Conservation (phyloP, 1,139 yeast species). For the Arxiozyma bovina region DNA sequence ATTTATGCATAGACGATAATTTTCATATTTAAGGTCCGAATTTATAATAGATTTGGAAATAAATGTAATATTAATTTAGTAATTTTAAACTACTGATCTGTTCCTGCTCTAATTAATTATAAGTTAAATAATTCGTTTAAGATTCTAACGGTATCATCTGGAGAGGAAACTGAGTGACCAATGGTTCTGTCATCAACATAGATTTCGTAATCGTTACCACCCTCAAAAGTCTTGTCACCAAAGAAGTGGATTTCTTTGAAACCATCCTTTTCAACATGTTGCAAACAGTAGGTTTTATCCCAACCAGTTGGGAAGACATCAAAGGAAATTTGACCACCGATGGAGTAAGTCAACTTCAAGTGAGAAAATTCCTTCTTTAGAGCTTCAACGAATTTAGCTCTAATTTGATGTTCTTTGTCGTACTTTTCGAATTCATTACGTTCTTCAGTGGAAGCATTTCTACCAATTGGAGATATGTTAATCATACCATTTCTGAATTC, state of each 20-base stretch:
- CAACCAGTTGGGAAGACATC: conserved; percentile 99
- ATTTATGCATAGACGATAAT: background rate
- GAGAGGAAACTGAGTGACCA: conserved; percentile 87
- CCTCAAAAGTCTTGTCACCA: conserved; percentile 95
- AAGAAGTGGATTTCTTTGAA: conserved; percentile 90
- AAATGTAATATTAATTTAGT: too few species aligned
- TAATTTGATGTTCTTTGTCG: conserved; percentile 70
- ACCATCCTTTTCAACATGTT: conserved; percentile 78
- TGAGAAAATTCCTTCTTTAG: conserved; percentile 76
- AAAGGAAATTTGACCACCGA: conserved; percentile 98
- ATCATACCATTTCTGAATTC: conserved; percentile 99
- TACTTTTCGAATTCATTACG: conserved; percentile 83
- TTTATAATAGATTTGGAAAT: too few species aligned
- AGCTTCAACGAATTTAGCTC: conserved; percentile 76
- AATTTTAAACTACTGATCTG: background rate
- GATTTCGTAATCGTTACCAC: conserved; percentile 98
- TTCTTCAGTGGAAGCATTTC: conserved; percentile 92
- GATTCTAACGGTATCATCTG: conserved; percentile 78
- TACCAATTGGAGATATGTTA: conserved; percentile 94
- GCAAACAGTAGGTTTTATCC: conserved; percentile 98
- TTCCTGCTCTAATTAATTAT: conserved; percentile 8
- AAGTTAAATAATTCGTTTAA: conserved; percentile 66
- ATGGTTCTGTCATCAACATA: conserved; percentile 83
- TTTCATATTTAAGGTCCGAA: background rate
- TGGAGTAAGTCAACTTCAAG: conserved; percentile 82